These are phyloP conservation scores for Cucumis melo DNA, from an alignment of 306 rosid genomes.

Conservation along the genomic window DNA sequence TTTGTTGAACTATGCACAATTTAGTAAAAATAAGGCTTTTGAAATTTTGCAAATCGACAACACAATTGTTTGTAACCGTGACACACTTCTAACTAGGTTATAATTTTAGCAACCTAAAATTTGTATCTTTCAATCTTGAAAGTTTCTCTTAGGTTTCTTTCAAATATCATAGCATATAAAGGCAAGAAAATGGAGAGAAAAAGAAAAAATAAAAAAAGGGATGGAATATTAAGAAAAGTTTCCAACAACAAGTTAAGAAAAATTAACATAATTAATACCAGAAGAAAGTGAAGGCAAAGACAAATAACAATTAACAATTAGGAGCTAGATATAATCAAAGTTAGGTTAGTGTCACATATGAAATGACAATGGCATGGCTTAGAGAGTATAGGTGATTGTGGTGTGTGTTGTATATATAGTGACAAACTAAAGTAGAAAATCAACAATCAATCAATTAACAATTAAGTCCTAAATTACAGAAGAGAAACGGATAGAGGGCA, in stretches of 20 bases:
- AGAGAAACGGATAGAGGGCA: conserved; percentile 12
- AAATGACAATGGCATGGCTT: not conserved
- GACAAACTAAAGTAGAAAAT: not conserved
- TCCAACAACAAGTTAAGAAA: no score
- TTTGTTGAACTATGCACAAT: no score
- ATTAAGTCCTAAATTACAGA: not conserved
- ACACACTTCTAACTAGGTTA: not conserved
- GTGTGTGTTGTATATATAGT: not conserved
- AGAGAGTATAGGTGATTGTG: not conserved
- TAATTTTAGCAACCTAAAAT: not conserved
- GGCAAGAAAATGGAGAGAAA: not conserved
- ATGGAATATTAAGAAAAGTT: not conserved
- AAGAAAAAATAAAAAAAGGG: not conserved
- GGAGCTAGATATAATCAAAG: not conserved
- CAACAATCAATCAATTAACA: not conserved
- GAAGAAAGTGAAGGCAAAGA: not conserved
- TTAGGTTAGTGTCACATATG: not conserved
- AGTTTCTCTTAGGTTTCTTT: not conserved
- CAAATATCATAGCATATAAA: not conserved
- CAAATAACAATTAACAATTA: not conserved
- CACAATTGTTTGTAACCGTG: not conserved
- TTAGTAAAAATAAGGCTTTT: not conserved
- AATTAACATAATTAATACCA: not conserved
- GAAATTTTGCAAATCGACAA: no score
- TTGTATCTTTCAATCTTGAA: not conserved